These are phyloP conservation scores for Chlorella sp. DNA, from an alignment of 139 green algal genomes.

Conservation along the genomic window DNA sequence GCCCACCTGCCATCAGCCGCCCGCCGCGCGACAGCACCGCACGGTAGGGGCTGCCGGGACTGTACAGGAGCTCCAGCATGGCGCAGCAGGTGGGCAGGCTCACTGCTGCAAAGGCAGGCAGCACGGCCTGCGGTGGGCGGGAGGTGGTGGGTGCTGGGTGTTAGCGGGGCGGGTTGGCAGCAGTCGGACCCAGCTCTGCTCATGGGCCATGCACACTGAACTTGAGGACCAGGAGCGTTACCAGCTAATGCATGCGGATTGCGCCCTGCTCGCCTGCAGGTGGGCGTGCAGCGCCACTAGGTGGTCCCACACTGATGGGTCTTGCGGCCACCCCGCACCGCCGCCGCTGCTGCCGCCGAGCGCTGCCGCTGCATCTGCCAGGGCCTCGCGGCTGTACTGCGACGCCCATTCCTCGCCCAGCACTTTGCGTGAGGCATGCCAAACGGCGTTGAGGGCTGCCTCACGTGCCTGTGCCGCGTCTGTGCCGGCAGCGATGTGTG, in stretches of 20 bases:
- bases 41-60: not conserved
- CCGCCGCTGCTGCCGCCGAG: not conserved
- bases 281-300: not conserved
- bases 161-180: too few relatives aligned
- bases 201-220: too few relatives aligned
- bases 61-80: conserved; percentile 1
- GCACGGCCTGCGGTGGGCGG: not conserved
- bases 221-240: too few relatives aligned
- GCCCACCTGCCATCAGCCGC: not conserved
- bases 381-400: not conserved
- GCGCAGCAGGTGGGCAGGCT: not conserved
- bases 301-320: not conserved
- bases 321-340: not conserved
- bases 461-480: too few relatives aligned
- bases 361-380: not conserved
- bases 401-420: not conserved
- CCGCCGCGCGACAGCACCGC: not conserved
- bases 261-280: too few relatives aligned
- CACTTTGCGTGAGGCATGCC: not conserved
- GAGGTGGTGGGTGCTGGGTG: not conserved
- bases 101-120: not conserved
- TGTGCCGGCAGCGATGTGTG: too few relatives aligned
- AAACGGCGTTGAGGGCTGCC: too few relatives aligned
- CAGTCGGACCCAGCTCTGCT: too few relatives aligned
- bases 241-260: too few relatives aligned